A percentile compares a stretch with the other conserved stretches of the same genome.
phyloP scores from a whole-genome alignment of 108 stramenopile genomes.

The Cyclotella atomus region DNA sequence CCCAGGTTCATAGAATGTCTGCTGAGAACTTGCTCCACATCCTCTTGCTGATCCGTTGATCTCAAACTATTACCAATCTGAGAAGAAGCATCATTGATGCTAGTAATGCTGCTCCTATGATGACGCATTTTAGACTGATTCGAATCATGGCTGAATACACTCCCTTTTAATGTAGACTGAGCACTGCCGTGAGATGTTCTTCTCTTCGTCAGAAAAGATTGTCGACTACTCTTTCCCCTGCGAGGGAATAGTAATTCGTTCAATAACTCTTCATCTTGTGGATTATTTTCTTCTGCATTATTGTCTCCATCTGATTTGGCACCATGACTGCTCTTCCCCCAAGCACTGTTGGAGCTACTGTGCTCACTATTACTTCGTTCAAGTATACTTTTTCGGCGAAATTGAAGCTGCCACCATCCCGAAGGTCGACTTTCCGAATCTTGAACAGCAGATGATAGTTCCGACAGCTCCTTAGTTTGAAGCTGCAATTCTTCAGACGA shows the following conservation, averaged over 20 bases:
- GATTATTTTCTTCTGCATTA: background rate
- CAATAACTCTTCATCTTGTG: background rate
- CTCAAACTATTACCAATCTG: background rate
- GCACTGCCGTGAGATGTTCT: background rate
- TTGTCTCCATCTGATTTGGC: background rate
- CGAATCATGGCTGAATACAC: too few relatives aligned
- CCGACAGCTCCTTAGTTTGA: background rate
- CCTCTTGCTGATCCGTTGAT: background rate
- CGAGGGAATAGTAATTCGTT: constrained; percentile 1
- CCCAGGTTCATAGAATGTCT: constrained; percentile 8
- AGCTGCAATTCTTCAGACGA: background rate
- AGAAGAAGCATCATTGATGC: background rate
- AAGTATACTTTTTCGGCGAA: background rate
- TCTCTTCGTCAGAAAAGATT: background rate
- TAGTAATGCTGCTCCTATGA: background rate
- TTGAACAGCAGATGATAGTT: background rate
- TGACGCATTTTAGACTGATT: too few relatives aligned
- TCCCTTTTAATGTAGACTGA: background rate
- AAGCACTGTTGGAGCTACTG: background rate
- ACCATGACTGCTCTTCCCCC: background rate
- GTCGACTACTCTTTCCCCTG: too few relatives aligned
- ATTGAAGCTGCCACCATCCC: background rate
- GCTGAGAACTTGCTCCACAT: background rate
- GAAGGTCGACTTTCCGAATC: background rate
- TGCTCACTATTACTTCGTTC: background rate